These are phyloP conservation scores for Posidonia australis DNA, from an alignment of 106 monocot species.

Conservation along the genomic window DNA sequence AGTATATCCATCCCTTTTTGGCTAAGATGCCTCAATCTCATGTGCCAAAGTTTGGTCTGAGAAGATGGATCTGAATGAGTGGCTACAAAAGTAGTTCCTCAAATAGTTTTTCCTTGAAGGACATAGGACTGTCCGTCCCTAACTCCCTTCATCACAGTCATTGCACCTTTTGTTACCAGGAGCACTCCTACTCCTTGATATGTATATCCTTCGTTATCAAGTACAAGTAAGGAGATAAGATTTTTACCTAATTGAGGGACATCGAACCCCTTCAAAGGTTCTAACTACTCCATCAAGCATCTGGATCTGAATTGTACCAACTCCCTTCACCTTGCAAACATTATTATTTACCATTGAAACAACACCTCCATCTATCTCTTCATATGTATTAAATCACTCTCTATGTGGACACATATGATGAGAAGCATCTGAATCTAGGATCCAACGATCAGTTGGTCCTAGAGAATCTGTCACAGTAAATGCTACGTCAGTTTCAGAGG, in stretches of 20 bases:
- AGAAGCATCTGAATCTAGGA: no score
- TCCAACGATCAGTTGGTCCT: no score
- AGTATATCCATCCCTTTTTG: background rate
- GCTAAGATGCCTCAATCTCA: background rate
- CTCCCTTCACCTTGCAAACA: background rate
- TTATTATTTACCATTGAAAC: background rate
- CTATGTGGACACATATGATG: no score
- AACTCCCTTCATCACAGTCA: background rate
- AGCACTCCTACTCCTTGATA: background rate
- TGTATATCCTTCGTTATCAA: background rate
- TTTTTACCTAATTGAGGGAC: background rate
- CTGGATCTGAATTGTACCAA: background rate
- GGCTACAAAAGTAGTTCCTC: background rate
- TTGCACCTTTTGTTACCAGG: background rate
- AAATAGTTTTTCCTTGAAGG: background rate
- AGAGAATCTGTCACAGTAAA: no score
- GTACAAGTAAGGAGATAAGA: background rate
- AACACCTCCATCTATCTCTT: no score
- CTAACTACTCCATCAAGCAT: background rate
- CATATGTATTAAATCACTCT: no score
- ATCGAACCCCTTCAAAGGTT: background rate
- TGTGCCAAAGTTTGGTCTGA: slow-evolving; percentile 5
- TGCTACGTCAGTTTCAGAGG: no score
- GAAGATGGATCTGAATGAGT: background rate
- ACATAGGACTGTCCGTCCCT: background rate